Evolutionary conservation across 139 green algal species (phyloP).

Genomic region (Marvania coccoides): DNA sequence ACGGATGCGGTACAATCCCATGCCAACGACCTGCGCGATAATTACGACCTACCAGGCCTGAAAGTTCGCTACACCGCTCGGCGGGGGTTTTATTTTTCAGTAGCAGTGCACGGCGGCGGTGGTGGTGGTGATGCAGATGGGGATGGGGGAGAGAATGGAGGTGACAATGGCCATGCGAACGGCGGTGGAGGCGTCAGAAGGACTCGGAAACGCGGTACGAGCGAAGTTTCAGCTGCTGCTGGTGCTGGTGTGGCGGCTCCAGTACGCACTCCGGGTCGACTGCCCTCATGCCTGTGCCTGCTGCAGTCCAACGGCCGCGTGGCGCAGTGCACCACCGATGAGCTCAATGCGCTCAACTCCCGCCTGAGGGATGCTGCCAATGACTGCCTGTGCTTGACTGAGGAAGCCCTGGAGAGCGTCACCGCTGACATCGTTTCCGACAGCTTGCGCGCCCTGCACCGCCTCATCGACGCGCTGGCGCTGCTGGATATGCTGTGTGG

Average conservation of each 20-base stretch:
- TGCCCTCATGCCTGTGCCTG: slow-evolving; percentile 38
- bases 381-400: slow-evolving; percentile 75
- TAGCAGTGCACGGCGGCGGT: slow-evolving; percentile 6
- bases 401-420: slow-evolving; percentile 60
- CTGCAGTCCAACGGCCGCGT: slow-evolving; percentile 36
- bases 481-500: slow-evolving; percentile 74
- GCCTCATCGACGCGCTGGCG: slow-evolving; percentile 63
- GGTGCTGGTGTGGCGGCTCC: too few species aligned
- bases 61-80: slow-evolving; percentile 54
- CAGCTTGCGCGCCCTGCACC: slow-evolving; percentile 56
- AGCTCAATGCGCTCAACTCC: slow-evolving; percentile 82
- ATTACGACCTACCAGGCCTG: slow-evolving; percentile 28
- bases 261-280: neutral
- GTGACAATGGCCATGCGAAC: neutral
- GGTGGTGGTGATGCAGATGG: neutral
- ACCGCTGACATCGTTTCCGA: slow-evolving; percentile 12
- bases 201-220: too few species aligned
- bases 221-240: too few species aligned
- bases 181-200: too few species aligned
- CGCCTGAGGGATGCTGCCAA: slow-evolving; percentile 63
- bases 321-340: slow-evolving; percentile 54
- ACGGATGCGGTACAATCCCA: slow-evolving; percentile 71
- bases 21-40: slow-evolving; percentile 26
- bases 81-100: slow-evolving; percentile 64
- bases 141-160: neutral